phyloP scores from a whole-genome alignment of 1,139 yeast species.

The Zygoascus meyerae region DNA sequence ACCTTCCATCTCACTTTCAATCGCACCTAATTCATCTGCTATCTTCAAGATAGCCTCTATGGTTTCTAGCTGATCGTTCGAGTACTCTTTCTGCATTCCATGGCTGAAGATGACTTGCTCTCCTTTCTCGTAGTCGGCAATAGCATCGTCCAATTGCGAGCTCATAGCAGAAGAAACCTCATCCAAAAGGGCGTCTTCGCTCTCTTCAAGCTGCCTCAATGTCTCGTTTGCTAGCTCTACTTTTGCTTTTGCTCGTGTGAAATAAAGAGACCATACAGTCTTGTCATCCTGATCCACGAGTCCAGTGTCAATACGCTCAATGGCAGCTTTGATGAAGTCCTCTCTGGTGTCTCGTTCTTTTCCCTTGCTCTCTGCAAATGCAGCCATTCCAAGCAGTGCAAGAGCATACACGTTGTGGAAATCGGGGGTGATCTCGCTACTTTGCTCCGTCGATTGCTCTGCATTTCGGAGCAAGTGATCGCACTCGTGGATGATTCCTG shows the following conservation, averaged over 20 bases:
- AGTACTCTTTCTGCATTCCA: slow-evolving; percentile 14
- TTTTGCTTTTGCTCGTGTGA: slow-evolving; percentile 52
- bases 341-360: slow-evolving; percentile 17
- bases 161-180: slow-evolving; percentile 15
- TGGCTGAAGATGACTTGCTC: slow-evolving; percentile 34
- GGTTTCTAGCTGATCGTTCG: slow-evolving; percentile 18
- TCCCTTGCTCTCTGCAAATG: slow-evolving; percentile 22
- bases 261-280: slow-evolving; percentile 34
- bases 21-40: slow-evolving; percentile 55
- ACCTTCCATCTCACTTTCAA: slow-evolving; percentile 51
- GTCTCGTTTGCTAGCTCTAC: slow-evolving; percentile 39
- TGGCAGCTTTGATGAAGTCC: slow-evolving; percentile 57
- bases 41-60: slow-evolving; percentile 43
- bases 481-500: slow-evolving; percentile 89
- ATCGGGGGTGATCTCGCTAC: slow-evolving; percentile 39
- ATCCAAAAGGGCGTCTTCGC: slow-evolving; percentile 10
- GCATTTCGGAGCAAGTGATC: slow-evolving; percentile 62
- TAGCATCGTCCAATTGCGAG: slow-evolving; percentile 38
- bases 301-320: slow-evolving; percentile 65
- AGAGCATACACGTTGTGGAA: slow-evolving; percentile 72
- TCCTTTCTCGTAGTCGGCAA: slow-evolving; percentile 43
- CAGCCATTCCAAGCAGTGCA: slow-evolving; percentile 64
- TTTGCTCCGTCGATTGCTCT: slow-evolving; percentile 24
- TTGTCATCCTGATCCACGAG: slow-evolving; percentile 23
- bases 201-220: slow-evolving; percentile 15